Conservation (phyloP, 768 basidiomycete genomes). For the Boletellus ananiceps region DNA sequence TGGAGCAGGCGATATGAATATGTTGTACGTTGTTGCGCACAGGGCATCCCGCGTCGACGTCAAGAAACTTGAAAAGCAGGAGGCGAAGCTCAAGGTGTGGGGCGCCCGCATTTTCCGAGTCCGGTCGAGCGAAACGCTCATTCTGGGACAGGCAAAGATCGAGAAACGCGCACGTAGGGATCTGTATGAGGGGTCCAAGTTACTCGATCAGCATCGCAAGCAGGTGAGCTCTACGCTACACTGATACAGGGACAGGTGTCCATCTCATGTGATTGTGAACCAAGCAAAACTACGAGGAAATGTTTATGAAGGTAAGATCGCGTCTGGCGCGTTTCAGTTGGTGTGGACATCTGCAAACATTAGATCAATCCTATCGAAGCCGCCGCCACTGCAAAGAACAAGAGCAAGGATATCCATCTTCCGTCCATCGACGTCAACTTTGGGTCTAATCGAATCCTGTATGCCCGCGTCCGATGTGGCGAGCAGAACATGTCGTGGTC, state of each 20-base stretch:
- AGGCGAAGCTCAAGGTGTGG: constrained; percentile 84
- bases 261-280: background rate
- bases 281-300: constrained; percentile 95
- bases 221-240: constrained; percentile 46
- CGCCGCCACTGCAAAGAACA: constrained; percentile 73
- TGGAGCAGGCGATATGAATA: background rate
- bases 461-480: constrained; percentile 12
- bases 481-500: background rate
- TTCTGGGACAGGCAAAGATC: constrained; percentile 72
- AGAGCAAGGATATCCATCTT: constrained; percentile 95
- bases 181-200: constrained; percentile 93
- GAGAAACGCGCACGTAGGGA: constrained; percentile 90
- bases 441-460: constrained; percentile 92
- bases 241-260: background rate
- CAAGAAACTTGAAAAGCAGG: constrained; percentile 94
- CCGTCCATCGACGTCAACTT: constrained; percentile 95
- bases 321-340: background rate
- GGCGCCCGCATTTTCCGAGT: background rate
- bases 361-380: constrained; percentile 93
- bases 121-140: background rate
- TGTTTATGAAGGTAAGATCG: constrained; percentile 91
- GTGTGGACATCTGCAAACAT: background rate
- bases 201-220: constrained; percentile 88
- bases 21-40: constrained; percentile 11
- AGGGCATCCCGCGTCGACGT: constrained; percentile 91